Base-by-base conservation (phyloP, 2,329 filamentous ascomycete genomes). In the Stachybotrys elegans region DNA sequence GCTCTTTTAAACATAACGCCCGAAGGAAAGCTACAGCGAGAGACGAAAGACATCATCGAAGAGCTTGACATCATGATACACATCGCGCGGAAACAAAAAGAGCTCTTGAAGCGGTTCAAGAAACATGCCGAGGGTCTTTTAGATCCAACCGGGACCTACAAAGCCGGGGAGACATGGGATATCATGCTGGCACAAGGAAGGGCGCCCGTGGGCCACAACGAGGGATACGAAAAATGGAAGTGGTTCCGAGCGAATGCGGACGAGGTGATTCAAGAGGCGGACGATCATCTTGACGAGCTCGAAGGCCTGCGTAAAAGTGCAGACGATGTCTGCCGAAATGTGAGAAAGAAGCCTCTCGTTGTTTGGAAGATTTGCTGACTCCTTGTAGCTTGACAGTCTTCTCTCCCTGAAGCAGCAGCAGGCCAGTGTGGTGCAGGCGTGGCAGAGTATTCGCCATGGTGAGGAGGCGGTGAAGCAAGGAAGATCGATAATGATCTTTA, bases 321-420 rank as follows among this genome's bases (percentile, higher is more conserved):
- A 5, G 41, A 43, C 14, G 32, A 21, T 12, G 32, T 43, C n/a
- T 43, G 41, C 22, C 36, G 37, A 17, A 36, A 32, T 22, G 41
- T 43, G 27, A 35, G 41, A 9, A 17, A 21, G 16, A 9, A 20
- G 3, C n/a, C 13, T 29, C 23, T n/a, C 14, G 14, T 34, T 7
- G n/a, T 34, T 14, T n/a, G n/a, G 11, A 29, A n/a, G 25, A 14
- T 14, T 29, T 6, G 7, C 19, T 35, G n/a, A 42, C 20, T 23
- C 16, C 2, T 4, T n/a, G 20, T 14, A 56, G 51, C 40, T 58
- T 6, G 49, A 56, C 8, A 51, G 54, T 14, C 47, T 63, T 1
- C 43, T 63, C 3, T 37, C 39, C 0, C 49, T 63, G 6, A 63
- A 62, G 36, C 61, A 65, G 37, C 60, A 65, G 40, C 61, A 65